phyloP scores from a whole-genome alignment of 345 rosid genomes.

The Mangifera indica region DNA sequence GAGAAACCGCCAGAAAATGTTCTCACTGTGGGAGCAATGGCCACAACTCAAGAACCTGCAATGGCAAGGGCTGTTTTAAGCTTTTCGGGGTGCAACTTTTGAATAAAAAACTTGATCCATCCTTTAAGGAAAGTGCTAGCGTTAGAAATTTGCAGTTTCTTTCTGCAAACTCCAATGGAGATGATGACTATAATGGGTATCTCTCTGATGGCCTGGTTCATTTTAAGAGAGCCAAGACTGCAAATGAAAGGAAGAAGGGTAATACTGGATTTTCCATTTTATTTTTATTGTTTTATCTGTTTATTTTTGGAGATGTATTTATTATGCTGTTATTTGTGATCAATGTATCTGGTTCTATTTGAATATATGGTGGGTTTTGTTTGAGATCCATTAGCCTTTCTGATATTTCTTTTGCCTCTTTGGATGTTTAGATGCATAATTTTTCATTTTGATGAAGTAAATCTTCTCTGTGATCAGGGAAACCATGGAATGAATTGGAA shows the following conservation, averaged over 20 bases:
- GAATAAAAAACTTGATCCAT: conserved; percentile 5
- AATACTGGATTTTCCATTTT: neutral
- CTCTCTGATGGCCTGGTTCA: conserved; percentile 52
- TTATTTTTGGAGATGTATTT: no score
- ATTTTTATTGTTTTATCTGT: neutral
- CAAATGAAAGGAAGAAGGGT: conserved; percentile 46
- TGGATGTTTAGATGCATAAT: no score
- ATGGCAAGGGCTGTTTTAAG: conserved; percentile 35
- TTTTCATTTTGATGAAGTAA: no score
- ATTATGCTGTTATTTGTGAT: no score
- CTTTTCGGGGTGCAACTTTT: conserved; percentile 59
- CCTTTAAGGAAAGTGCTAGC: conserved; percentile 42
- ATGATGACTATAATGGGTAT: conserved; percentile 41
- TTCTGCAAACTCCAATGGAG: neutral
- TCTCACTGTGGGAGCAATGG: no score
- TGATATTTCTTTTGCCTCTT: no score
- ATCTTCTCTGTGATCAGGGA: no score
- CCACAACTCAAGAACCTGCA: conserved; percentile 51
- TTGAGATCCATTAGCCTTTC: neutral
- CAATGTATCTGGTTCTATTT: no score
- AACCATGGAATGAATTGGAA: conserved; percentile 70
- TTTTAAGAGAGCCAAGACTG: conserved; percentile 24
- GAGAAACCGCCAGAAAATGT: conserved; percentile 44
- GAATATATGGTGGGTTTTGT: no score
- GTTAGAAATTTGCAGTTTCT: conserved; percentile 35